A percentile compares a stretch with the other conserved stretches of the same genome.
phyloP scores from a whole-genome alignment of 1,284 basidiomycete genomes.

The Sanguinoderma infundibulare region DNA sequence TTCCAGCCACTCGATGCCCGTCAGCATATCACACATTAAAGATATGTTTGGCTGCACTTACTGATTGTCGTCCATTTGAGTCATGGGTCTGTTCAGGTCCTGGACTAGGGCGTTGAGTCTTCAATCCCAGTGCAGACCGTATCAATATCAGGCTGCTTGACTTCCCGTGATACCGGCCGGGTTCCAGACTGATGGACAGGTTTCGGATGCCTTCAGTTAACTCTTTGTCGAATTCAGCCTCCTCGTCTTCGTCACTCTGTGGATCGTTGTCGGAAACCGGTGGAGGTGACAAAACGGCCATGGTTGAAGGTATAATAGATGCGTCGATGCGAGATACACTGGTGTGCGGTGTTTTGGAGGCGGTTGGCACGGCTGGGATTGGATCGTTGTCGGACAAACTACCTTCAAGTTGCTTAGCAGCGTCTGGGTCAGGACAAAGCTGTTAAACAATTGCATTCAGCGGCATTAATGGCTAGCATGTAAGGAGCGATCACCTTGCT shows the following conservation, averaged over 20 bases:
- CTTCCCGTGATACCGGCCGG: slow-evolving; percentile 53
- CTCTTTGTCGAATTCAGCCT: neutral
- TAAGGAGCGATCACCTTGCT: slow-evolving; percentile 48
- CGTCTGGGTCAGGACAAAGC: slow-evolving; percentile 46
- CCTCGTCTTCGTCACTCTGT: neutral
- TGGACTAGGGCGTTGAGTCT: slow-evolving; percentile 30
- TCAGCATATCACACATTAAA: neutral
- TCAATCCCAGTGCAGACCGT: slow-evolving; percentile 50
- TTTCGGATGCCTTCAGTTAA: slow-evolving; percentile 25
- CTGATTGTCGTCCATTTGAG: slow-evolving; percentile 12
- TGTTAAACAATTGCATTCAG: slow-evolving; percentile 20
- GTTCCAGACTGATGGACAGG: slow-evolving; percentile 29
- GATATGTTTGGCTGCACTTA: slow-evolving; percentile 7
- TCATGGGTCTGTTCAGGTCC: slow-evolving; percentile 8
- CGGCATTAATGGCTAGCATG: neutral
- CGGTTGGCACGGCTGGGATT: slow-evolving; percentile 21
- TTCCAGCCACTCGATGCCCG: neutral
- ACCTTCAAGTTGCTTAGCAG: slow-evolving; percentile 42
- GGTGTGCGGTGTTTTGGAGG: slow-evolving; percentile 21
- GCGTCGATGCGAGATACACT: slow-evolving; percentile 14
- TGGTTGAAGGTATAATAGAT: slow-evolving; percentile 7
- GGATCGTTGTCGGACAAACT: neutral
- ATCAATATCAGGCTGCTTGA: slow-evolving; percentile 54
- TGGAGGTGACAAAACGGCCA: slow-evolving; percentile 5
- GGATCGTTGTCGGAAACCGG: slow-evolving; percentile 10